These are phyloP conservation scores for Alloteropsis angusta DNA, from an alignment of 202 grass and related monocot species.

Conservation along the genomic window DNA sequence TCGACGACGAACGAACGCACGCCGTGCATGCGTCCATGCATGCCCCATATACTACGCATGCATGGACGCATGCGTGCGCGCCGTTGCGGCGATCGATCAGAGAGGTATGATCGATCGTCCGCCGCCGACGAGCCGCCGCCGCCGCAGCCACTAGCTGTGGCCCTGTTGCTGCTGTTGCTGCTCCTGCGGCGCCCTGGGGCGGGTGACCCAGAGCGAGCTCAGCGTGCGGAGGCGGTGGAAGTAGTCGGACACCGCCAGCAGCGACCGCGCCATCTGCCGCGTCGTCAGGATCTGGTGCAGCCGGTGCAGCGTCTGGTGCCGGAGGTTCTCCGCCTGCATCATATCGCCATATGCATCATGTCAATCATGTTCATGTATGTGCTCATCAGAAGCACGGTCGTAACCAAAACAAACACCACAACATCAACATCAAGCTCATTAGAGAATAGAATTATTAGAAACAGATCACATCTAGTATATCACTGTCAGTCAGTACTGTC, in stretches of 20 bases:
- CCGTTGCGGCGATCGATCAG: neutral
- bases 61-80: conserved; percentile 4
- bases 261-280: conserved; percentile 76
- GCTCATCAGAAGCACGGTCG: neutral
- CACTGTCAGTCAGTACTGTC: no score
- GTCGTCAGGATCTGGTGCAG: conserved; percentile 77
- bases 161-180: conserved; percentile 21
- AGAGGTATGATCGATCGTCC: no score
- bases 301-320: conserved; percentile 74
- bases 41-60: neutral
- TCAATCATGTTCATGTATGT: neutral
- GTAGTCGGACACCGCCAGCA: conserved; percentile 72
- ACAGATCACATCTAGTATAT: no score
- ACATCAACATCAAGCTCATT: no score
- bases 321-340: conserved; percentile 76
- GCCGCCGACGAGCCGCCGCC: neutral
- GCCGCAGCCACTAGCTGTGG: conserved; percentile 2
- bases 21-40: neutral
- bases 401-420: neutral
- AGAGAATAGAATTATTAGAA: no score
- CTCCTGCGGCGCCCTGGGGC: conserved; percentile 36
- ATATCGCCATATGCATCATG: no score
- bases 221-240: conserved; percentile 77
- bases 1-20: neutral
- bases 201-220: conserved; percentile 78